phyloP scores from a whole-genome alignment of 2,329 filamentous ascomycete species.

The Sclerotiophoma versabilis region DNA sequence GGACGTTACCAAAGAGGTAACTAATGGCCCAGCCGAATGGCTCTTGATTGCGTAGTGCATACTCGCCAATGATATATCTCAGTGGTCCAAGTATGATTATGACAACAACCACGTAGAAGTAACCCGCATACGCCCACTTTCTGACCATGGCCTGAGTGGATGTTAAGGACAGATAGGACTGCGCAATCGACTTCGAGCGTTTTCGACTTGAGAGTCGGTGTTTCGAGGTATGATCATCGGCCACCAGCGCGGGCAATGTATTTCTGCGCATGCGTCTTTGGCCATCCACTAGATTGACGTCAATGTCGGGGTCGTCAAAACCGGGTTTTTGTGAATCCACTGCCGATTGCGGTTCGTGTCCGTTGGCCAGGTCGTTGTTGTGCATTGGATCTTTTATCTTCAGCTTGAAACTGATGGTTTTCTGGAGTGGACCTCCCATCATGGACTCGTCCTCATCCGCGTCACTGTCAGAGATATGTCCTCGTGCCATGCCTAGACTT shows the following conservation, averaged over 20 bases:
- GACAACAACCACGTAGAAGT: slow-evolving; percentile 74
- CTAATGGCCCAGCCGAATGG: slow-evolving; percentile 92
- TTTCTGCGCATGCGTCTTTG: slow-evolving; percentile 39
- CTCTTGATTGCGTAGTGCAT: slow-evolving; percentile 75
- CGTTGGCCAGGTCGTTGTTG: slow-evolving; percentile 19
- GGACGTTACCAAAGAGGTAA: slow-evolving; percentile 84
- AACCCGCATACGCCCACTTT: slow-evolving; percentile 84
- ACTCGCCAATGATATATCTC: slow-evolving; percentile 69
- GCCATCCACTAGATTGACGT: slow-evolving; percentile 4
- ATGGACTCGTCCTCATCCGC: slow-evolving; percentile 54
- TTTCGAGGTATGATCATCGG: slow-evolving; percentile 29
- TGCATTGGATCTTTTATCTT: slow-evolving; percentile 25
- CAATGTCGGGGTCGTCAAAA: slow-evolving; percentile 18
- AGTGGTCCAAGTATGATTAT: slow-evolving; percentile 74
- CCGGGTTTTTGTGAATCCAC: slow-evolving; percentile 34
- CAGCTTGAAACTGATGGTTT: slow-evolving; percentile 36
- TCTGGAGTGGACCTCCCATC: slow-evolving; percentile 29
- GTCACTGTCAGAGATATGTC: slow-evolving; percentile 50
- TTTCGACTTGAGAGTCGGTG: slow-evolving; percentile 33
- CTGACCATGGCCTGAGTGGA: slow-evolving; percentile 75
- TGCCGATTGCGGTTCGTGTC: slow-evolving; percentile 38
- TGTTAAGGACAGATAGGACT: slow-evolving; percentile 81
- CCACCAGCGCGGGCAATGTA: slow-evolving; percentile 40
- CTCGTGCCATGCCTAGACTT: slow-evolving; percentile 26
- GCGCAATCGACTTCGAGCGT: slow-evolving; percentile 48